Base-by-base conservation (phyloP, 768 basidiomycete genomes). In the Podaxis sp. region DNA sequence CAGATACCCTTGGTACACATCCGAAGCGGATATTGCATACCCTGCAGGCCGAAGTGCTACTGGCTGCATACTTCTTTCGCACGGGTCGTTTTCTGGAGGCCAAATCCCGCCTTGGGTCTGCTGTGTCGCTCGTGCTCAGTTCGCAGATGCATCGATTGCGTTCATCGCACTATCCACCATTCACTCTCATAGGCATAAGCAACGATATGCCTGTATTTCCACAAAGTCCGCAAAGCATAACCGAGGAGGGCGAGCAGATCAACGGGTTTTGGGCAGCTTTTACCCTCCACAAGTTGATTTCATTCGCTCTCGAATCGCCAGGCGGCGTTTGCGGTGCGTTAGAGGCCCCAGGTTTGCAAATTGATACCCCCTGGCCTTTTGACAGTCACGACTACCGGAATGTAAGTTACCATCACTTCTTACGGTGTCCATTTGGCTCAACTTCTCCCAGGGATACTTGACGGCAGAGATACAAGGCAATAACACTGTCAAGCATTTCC, bases 171-270 rank as follows among this genome's bases (percentile, higher is more conserved):
- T 64, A 73, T 17, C 67, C 76, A 68, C 67, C 79, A 67, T 64
- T 75, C 63, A 69, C 75, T 61, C 67, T 74, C 1, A 75, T 79
- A 56, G 67, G 77, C 72, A 63, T 82, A 67, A 40, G 74, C 66
- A 67, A 81, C 68, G 72, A 76, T 64, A 74, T 81, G 11, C 76
- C 85, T 55, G 73, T 82, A 65, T 71, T 73, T 1, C 70, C 85
- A 19, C 70, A 66, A 67, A 76, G n/a, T 66, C 80, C 68, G 66
- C 77, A 47, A 17, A 80, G 83, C 67, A 65, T 72, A 25, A 69
- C 84, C n/a, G 87, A 87, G 64, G 85, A 88, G 68, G 86, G 83
- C 19, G 87, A 89, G 67, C 78, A 85, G 36, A 86, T 89, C 61
- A 85, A 84, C 59, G 84, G 80, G 0, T 89, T 89, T 69, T 89